These are phyloP conservation scores for Coniochaeta hoffmannii DNA, from an alignment of 2,329 filamentous ascomycete genomes.

Conservation along the genomic window DNA sequence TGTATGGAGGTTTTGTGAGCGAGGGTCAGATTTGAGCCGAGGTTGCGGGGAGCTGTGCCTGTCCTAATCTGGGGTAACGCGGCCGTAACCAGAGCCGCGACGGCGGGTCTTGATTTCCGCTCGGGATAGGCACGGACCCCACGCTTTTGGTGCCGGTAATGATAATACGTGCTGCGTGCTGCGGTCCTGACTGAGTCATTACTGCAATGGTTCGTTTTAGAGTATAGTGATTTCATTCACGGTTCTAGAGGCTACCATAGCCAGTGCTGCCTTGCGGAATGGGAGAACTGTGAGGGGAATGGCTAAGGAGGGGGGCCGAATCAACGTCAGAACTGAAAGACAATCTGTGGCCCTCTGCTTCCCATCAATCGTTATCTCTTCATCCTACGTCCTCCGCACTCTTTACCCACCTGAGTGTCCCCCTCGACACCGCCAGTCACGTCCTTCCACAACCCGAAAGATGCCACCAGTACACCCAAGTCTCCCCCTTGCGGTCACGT, in stretches of 20 bases:
- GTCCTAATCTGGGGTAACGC: not conserved
- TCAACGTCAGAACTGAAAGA: not conserved
- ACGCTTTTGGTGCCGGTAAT: not conserved
- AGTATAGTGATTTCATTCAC: not conserved
- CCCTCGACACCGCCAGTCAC: not conserved
- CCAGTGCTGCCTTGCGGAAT: not conserved
- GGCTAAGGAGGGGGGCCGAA: not conserved
- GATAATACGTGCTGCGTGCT: too few relatives aligned
- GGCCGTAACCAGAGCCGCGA: not conserved
- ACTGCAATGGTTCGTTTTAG: not conserved
- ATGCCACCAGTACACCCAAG: not conserved
- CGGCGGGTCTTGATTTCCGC: slow-evolving; percentile 1
- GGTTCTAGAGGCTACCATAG: not conserved
- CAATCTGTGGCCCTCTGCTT: not conserved
- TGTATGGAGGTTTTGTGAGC: not conserved
- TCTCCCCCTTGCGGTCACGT: not conserved
- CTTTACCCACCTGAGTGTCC: not conserved
- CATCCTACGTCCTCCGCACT: not conserved
- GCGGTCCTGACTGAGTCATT: not conserved
- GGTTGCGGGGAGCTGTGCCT: not conserved
- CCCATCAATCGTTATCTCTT: not conserved
- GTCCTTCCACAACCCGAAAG: not conserved
- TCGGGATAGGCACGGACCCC: not conserved
- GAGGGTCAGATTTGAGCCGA: not conserved
- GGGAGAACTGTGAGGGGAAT: not conserved